These are phyloP conservation scores for Penicillium lividum DNA, from an alignment of 495 filamentous ascomycete genomes.

Conservation along the genomic window DNA sequence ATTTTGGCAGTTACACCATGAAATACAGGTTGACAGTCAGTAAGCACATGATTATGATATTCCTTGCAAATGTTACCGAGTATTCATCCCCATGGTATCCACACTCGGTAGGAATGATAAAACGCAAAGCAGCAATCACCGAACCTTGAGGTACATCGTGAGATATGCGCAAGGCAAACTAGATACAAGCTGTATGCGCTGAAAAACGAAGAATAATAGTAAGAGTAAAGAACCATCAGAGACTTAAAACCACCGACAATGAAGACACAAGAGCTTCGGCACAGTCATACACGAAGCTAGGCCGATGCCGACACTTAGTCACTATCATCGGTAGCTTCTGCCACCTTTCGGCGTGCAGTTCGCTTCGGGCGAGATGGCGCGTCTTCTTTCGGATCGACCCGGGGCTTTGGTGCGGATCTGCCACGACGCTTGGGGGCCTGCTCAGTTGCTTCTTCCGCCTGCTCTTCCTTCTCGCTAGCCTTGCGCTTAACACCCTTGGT, in stretches of 20 bases:
- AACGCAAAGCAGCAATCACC: background rate
- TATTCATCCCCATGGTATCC: background rate
- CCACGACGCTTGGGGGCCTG: conserved; percentile 25
- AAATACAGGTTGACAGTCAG: no score
- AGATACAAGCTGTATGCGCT: background rate
- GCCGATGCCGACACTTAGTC: background rate
- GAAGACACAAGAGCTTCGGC: background rate
- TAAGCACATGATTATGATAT: background rate
- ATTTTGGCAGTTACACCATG: no score
- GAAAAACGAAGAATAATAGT: background rate
- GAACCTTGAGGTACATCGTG: background rate
- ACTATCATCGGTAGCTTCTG: background rate
- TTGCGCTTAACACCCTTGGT: conserved; percentile 23
- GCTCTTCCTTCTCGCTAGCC: conserved; percentile 31
- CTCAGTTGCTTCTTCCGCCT: conserved; percentile 20
- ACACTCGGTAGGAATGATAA: background rate
- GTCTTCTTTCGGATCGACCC: conserved; percentile 12
- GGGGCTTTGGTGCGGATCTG: conserved; percentile 20
- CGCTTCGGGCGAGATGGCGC: background rate
- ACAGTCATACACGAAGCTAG: background rate
- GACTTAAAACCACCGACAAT: background rate
- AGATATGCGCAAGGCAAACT: background rate
- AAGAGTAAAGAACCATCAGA: background rate
- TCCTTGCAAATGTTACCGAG: background rate
- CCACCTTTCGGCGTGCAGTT: background rate